A percentile compares a stretch with the other conserved stretches of the same genome.
These are phyloP conservation scores for Candida fluviatilis DNA, from an alignment of 805 yeast species.

Conservation along the genomic window DNA sequence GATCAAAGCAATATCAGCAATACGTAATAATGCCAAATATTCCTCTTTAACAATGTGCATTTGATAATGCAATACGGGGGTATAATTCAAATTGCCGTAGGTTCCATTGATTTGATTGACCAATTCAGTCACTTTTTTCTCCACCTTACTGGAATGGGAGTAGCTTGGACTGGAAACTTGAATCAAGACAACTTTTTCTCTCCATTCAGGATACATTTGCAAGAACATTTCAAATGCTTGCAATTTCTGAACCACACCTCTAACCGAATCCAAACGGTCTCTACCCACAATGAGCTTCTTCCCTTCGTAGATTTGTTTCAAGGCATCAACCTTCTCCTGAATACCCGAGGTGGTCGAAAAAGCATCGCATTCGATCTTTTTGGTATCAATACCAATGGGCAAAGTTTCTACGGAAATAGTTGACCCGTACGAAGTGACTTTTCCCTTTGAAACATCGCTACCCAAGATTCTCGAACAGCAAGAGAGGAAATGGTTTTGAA, in stretches of 20 bases:
- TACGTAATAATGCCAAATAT: slow-evolving; percentile 80
- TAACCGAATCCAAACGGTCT: slow-evolving; percentile 84
- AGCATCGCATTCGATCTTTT: slow-evolving; percentile 61
- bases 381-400: slow-evolving; percentile 88
- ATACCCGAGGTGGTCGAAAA: slow-evolving; percentile 37
- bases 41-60: slow-evolving; percentile 85
- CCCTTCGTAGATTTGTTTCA: slow-evolving; percentile 57
- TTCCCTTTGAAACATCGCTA: slow-evolving; percentile 57
- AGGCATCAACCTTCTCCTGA: slow-evolving; percentile 60
- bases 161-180: slow-evolving; percentile 86
- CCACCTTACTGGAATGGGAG: slow-evolving; percentile 59
- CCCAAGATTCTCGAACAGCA: slow-evolving; percentile 88
- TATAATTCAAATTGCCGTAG: slow-evolving; percentile 74
- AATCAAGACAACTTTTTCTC: slow-evolving; percentile 77
- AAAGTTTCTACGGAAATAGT: slow-evolving; percentile 67
- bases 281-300: slow-evolving; percentile 87
- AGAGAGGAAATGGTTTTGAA: slow-evolving; percentile 86
- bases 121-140: slow-evolving; percentile 77
- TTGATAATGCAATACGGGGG: slow-evolving; percentile 92
- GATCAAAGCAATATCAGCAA: slow-evolving; percentile 85
- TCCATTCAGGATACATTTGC: slow-evolving; percentile 91
- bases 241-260: slow-evolving; percentile 91
- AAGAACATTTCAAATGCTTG: slow-evolving; percentile 87
- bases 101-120: slow-evolving; percentile 79
- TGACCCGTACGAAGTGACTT: slow-evolving; percentile 72